Evolutionary conservation across 768 basidiomycete species (phyloP).

Genomic region (Leccinum variicolor): DNA sequence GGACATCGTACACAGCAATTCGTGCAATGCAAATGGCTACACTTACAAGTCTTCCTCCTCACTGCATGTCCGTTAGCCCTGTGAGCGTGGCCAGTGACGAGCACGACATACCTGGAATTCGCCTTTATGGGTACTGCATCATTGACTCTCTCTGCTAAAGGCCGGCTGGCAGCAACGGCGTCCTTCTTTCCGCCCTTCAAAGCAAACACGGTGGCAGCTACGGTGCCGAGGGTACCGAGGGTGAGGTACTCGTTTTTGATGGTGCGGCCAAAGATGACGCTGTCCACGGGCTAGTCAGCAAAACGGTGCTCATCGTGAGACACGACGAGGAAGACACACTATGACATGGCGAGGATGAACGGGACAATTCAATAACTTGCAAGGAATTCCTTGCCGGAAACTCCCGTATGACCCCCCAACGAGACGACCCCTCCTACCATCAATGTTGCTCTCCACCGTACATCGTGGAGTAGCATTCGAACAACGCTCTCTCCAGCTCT

Average conservation of each 20-base stretch:
- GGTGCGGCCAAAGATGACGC: conserved; percentile 74
- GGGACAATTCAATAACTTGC: not conserved
- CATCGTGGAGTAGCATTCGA: conserved; percentile 78
- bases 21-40: conserved; percentile 9
- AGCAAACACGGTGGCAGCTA: conserved; percentile 51
- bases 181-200: conserved; percentile 56
- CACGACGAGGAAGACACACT: conserved; percentile 29
- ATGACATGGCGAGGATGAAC: conserved; percentile 39
- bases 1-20: conserved; percentile 28
- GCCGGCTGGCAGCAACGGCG: conserved; percentile 34
- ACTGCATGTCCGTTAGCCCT: conserved; percentile 34
- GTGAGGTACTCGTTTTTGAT: conserved; percentile 82
- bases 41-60: conserved; percentile 87
- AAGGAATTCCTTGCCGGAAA: conserved; percentile 14
- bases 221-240: conserved; percentile 61
- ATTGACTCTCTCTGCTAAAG: conserved; percentile 56
- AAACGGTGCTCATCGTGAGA: not conserved
- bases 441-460: conserved; percentile 43
- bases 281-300: conserved; percentile 27
- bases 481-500: conserved; percentile 54
- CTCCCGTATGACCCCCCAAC: conserved; percentile 22
- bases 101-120: conserved; percentile 60
- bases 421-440: conserved; percentile 7
- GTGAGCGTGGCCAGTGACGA: not conserved
- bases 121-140: conserved; percentile 62